phyloP scores from a whole-genome alignment of 495 filamentous ascomycete species.

The Tuber magnatum region DNA sequence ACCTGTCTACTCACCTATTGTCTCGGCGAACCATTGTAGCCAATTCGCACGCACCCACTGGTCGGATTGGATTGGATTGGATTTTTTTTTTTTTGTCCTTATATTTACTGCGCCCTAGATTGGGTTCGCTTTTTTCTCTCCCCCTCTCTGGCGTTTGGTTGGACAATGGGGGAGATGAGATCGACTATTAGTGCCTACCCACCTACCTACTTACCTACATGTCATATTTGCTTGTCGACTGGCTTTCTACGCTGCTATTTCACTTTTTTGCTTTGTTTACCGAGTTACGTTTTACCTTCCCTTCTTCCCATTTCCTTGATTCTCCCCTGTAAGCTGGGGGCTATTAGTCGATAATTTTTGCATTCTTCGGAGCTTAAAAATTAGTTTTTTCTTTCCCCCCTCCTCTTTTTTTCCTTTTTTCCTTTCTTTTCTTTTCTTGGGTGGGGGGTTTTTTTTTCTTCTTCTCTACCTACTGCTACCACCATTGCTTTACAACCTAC shows the following conservation, averaged over 20 bases:
- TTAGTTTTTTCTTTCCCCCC: neutral
- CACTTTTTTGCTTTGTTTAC: slow-evolving; percentile 3
- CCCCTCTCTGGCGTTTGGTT: neutral
- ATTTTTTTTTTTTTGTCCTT: neutral
- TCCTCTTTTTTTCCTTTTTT: neutral
- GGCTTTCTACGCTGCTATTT: neutral
- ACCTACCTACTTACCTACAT: neutral
- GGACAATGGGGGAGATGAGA: neutral
- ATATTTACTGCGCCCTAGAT: slow-evolving; percentile 3
- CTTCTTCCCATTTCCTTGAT: slow-evolving; percentile 4
- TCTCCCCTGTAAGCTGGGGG: neutral
- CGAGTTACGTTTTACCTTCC: slow-evolving; percentile 4
- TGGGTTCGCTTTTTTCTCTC: slow-evolving; percentile 1
- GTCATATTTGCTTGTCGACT: neutral
- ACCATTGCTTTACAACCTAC: neutral
- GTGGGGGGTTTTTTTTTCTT: neutral
- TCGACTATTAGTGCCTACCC: slow-evolving; percentile 3
- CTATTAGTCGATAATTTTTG: neutral
- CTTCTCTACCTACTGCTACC: neutral
- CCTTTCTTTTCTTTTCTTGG: neutral
- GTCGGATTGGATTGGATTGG: neutral
- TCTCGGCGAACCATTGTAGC: neutral
- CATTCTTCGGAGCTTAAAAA: neutral
- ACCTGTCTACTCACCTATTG: neutral
- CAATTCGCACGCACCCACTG: slow-evolving; percentile 5